Conservation (phyloP, 352 stramenopile species). For the Phytopythium mirpurense region DNA sequence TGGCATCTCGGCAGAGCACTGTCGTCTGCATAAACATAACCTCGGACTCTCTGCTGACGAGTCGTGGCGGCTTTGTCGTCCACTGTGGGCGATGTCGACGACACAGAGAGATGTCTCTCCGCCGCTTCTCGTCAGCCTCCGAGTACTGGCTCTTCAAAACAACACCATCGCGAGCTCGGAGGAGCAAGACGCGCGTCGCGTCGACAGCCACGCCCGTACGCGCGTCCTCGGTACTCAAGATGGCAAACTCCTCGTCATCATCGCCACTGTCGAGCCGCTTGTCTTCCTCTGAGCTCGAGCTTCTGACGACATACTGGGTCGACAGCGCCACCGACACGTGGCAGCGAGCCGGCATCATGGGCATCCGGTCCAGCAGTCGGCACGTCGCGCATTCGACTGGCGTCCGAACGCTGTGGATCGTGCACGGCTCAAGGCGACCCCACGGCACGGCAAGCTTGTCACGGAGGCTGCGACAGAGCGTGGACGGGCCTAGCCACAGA, state of each 20-base stretch:
- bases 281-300: neutral
- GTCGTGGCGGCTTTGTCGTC: neutral
- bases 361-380: slow-evolving; percentile 18
- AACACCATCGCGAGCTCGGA: slow-evolving; percentile 1
- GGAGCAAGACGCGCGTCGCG: neutral
- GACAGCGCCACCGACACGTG: slow-evolving; percentile 12
- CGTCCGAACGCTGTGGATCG: slow-evolving; percentile 5
- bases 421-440: slow-evolving; percentile 11
- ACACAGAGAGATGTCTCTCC: neutral
- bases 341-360: slow-evolving; percentile 19
- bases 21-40: slow-evolving; percentile 8
- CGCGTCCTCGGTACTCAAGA: slow-evolving; percentile 14
- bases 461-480: slow-evolving; percentile 29
- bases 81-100: neutral
- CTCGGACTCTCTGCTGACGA: neutral
- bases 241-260: neutral
- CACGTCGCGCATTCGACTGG: slow-evolving; percentile 16
- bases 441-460: slow-evolving; percentile 23
- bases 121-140: neutral
- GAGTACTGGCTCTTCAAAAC: neutral
- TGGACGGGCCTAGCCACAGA: slow-evolving; percentile 46
- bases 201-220: slow-evolving; percentile 8
- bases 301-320: neutral
- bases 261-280: neutral
- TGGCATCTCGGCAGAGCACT: slow-evolving; percentile 13